phyloP scores from a whole-genome alignment of 2,329 filamentous ascomycete genomes.

The Akanthomyces dipterigenus region DNA sequence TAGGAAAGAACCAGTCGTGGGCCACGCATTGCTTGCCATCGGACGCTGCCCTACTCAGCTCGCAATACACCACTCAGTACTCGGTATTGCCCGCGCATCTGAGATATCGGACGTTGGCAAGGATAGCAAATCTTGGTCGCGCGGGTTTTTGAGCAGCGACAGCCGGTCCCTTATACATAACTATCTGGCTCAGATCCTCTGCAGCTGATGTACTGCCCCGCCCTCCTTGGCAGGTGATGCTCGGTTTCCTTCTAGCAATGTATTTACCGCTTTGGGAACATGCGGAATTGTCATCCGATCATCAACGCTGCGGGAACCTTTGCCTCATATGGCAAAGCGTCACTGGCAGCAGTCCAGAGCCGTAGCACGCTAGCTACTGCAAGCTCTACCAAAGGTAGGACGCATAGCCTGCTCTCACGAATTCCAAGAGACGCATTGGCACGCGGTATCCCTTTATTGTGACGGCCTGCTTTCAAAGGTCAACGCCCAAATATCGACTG shows the following conservation, averaged over 20 bases:
- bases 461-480: too few relatives aligned
- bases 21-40: background rate
- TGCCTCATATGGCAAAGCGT: slow-evolving; percentile 1
- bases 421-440: too few relatives aligned
- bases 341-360: background rate
- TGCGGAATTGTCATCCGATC: background rate
- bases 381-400: too few relatives aligned
- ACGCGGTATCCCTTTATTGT: too few relatives aligned
- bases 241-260: background rate
- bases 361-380: background rate
- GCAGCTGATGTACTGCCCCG: background rate
- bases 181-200: too few relatives aligned
- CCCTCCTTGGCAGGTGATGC: too few relatives aligned
- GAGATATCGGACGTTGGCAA: background rate
- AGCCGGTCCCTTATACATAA: too few relatives aligned
- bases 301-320: background rate
- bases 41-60: background rate
- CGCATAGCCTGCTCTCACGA: too few relatives aligned
- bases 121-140: too few relatives aligned
- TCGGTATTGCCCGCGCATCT: background rate
- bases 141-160: too few relatives aligned
- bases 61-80: background rate
- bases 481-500: too few relatives aligned
- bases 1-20: background rate
- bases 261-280: background rate